phyloP scores from a whole-genome alignment of 2,329 filamentous ascomycete species.

The Setomelanomma holmii region DNA sequence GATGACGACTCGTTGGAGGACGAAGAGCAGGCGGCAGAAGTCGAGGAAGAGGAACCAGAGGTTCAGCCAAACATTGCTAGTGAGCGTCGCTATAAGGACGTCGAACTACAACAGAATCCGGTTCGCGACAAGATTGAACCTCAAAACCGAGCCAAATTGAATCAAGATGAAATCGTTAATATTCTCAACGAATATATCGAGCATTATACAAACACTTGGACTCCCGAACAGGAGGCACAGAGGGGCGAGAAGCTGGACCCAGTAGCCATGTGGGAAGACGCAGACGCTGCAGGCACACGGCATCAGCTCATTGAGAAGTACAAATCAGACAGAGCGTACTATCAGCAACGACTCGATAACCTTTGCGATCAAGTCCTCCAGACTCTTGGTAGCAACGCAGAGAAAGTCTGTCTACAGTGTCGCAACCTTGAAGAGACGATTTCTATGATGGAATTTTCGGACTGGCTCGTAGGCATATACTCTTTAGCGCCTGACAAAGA shows the following conservation, averaged over 20 bases:
- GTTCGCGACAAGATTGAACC: not conserved
- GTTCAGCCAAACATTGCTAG: not conserved
- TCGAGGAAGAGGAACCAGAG: slow-evolving; percentile 5
- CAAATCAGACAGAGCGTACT: slow-evolving; percentile 21
- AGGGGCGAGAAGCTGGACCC: slow-evolving; percentile 19
- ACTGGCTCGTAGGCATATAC: slow-evolving; percentile 51
- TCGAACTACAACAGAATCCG: too few species aligned
- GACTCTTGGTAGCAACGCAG: slow-evolving; percentile 58
- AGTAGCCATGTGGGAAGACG: slow-evolving; percentile 26
- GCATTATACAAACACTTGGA: slow-evolving; percentile 25
- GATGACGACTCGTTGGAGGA: slow-evolving; percentile 14
- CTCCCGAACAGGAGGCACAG: slow-evolving; percentile 15
- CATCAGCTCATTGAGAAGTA: slow-evolving; percentile 17
- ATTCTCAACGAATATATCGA: slow-evolving; percentile 40
- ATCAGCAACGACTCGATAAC: slow-evolving; percentile 21
- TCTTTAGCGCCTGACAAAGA: slow-evolving; percentile 9
- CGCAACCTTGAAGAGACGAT: slow-evolving; percentile 70
- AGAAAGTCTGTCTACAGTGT: slow-evolving; percentile 64
- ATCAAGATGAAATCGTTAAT: slow-evolving; percentile 15
- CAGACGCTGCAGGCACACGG: slow-evolving; percentile 19
- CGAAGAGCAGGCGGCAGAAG: not conserved
- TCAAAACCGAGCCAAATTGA: slow-evolving; percentile 15
- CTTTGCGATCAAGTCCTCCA: slow-evolving; percentile 26
- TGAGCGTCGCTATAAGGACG: too few species aligned
- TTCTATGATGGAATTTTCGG: slow-evolving; percentile 63